These are phyloP conservation scores for Ophiostoma pallidulum DNA, from an alignment of 2,329 filamentous ascomycete genomes.

Conservation along the genomic window DNA sequence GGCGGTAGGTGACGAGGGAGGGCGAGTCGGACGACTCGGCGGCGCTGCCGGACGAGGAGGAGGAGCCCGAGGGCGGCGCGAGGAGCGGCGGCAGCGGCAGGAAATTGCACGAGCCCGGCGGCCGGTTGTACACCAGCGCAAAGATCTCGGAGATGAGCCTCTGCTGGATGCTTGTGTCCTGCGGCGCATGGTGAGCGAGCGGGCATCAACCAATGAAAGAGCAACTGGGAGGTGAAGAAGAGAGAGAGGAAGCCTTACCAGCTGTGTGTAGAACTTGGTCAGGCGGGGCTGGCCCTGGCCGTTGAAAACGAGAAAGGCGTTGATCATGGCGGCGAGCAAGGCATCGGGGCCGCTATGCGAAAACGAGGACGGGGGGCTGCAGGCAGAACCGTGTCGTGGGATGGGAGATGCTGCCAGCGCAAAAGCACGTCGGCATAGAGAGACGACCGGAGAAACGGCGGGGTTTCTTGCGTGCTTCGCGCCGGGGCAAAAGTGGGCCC, in stretches of 20 bases:
- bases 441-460: too few relatives aligned
- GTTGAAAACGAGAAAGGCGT: constrained; percentile 97
- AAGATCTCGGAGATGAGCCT: constrained; percentile 96
- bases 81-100: constrained; percentile 66
- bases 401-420: too few relatives aligned
- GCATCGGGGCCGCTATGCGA: too few relatives aligned
- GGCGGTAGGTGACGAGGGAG: constrained; percentile 91
- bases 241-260: constrained; percentile 44
- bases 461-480: too few relatives aligned
- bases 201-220: neutral
- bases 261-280: constrained; percentile 97
- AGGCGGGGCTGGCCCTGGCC: constrained; percentile 93
- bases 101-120: constrained; percentile 93
- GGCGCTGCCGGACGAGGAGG: constrained; percentile 51
- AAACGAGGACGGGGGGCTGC: too few relatives aligned
- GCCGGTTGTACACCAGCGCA: constrained; percentile 83
- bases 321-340: constrained; percentile 98
- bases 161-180: constrained; percentile 98
- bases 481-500: too few relatives aligned
- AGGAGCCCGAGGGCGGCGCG: constrained; percentile 51
- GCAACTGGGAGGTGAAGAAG: neutral
- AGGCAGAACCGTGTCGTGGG: too few relatives aligned
- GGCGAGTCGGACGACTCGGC: constrained; percentile 68
- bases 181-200: constrained; percentile 4
- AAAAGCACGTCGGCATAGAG: too few relatives aligned